Conservation (phyloP, 805 yeast genomes). For the Saccharomyces jurei region DNA sequence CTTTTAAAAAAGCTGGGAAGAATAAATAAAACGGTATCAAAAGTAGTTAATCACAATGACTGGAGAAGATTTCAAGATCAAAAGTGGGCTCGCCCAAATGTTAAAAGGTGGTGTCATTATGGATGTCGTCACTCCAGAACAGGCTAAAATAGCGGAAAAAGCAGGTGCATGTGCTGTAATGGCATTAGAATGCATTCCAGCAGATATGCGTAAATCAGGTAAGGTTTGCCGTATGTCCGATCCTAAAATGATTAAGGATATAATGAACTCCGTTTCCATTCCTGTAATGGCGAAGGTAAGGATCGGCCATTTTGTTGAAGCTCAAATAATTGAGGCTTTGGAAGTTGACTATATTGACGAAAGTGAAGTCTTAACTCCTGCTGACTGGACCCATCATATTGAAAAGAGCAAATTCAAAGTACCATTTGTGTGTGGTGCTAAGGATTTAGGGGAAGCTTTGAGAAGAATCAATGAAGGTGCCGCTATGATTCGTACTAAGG, state of each 20-base stretch:
- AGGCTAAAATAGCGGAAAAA: slow-evolving; percentile 65
- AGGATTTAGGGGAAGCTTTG: slow-evolving; percentile 70
- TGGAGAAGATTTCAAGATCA: slow-evolving; percentile 35
- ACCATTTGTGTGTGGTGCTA: slow-evolving; percentile 80
- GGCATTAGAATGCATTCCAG: slow-evolving; percentile 79
- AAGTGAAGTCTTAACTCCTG: slow-evolving; percentile 75
- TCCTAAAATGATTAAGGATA: slow-evolving; percentile 65
- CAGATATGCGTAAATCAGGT: slow-evolving; percentile 73
- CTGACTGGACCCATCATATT: slow-evolving; percentile 60
- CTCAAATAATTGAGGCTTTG: slow-evolving; percentile 62
- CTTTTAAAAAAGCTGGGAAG: background rate
- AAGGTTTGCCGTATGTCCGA: slow-evolving; percentile 84
- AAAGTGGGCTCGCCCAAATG: slow-evolving; percentile 79
- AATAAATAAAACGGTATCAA: background rate
- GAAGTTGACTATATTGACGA: slow-evolving; percentile 75
- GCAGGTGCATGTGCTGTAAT: slow-evolving; percentile 86
- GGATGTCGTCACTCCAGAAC: slow-evolving; percentile 71
- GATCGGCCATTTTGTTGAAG: slow-evolving; percentile 75
- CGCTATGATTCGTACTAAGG: slow-evolving; percentile 78
- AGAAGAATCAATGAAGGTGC: slow-evolving; percentile 75
- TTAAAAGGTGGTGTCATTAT: slow-evolving; percentile 65
- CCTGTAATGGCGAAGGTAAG: slow-evolving; percentile 82
- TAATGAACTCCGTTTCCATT: slow-evolving; percentile 53
- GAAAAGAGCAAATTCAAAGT: slow-evolving; percentile 50
- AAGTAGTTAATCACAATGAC: slow-evolving; percentile 9